Conservation (phyloP, 1,139 yeast genomes). For the Hyphopichia buzzinii region DNA sequence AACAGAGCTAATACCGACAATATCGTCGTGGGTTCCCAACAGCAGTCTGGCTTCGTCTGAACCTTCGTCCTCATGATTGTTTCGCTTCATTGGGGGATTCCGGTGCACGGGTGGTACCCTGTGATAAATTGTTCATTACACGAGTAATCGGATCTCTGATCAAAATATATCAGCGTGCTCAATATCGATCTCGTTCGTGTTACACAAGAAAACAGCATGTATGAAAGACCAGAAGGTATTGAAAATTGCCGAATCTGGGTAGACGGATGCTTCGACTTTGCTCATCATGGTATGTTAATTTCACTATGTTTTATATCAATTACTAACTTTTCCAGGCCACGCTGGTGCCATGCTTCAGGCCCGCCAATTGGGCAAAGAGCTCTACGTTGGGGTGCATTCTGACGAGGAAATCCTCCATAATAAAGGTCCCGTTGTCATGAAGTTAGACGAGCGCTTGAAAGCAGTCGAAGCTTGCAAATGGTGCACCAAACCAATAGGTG, state of each 20-base stretch:
- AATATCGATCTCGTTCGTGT: not conserved
- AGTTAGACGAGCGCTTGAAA: slow-evolving; percentile 66
- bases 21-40: slow-evolving; percentile 23
- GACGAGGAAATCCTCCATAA: slow-evolving; percentile 80
- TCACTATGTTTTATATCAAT: slow-evolving; percentile 1
- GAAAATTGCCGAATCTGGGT: slow-evolving; percentile 68
- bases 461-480: slow-evolving; percentile 92
- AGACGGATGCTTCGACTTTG: slow-evolving; percentile 97
- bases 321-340: slow-evolving; percentile 48
- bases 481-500: slow-evolving; percentile 69
- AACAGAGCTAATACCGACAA: slow-evolving; percentile 4
- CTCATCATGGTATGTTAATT: slow-evolving; percentile 75
- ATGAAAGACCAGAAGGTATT: slow-evolving; percentile 44
- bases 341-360: slow-evolving; percentile 97
- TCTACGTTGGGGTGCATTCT: slow-evolving; percentile 85
- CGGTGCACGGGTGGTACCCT: slow-evolving; percentile 1
- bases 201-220: slow-evolving; percentile 25
- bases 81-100: not conserved
- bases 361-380: slow-evolving; percentile 68
- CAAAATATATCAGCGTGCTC: too few species aligned
- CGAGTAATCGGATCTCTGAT: too few species aligned
- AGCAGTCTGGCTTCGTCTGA: slow-evolving; percentile 30
- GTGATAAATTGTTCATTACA: too few species aligned
- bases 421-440: slow-evolving; percentile 96
- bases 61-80: not conserved